A percentile compares a stretch with the other conserved stretches of the same genome.
phyloP scores from a whole-genome alignment of 1,139 yeast genomes.

The Blastobotrys buckinghamii region DNA sequence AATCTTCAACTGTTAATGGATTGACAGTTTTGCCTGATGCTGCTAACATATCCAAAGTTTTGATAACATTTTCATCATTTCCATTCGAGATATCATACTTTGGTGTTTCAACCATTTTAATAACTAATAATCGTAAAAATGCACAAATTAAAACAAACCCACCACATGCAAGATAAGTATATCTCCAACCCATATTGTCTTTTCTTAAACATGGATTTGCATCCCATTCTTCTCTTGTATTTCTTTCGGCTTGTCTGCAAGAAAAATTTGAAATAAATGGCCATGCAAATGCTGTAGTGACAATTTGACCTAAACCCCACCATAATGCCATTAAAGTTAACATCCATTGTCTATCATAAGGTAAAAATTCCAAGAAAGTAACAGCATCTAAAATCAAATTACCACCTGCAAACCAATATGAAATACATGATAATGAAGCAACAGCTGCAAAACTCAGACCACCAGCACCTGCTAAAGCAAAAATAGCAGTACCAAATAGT shows the following conservation, averaged over 20 bases:
- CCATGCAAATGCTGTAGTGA: slow-evolving; percentile 51
- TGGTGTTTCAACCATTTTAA: slow-evolving; percentile 51
- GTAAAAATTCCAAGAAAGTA: slow-evolving; percentile 53
- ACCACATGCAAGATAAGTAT: slow-evolving; percentile 49
- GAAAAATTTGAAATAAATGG: slow-evolving; percentile 47
- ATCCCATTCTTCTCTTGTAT: background rate
- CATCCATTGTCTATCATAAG: slow-evolving; percentile 48
- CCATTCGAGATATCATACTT: slow-evolving; percentile 49
- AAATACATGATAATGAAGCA: slow-evolving; percentile 42
- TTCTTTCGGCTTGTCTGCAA: slow-evolving; percentile 29
- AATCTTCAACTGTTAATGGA: slow-evolving; percentile 36
- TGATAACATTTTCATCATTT: slow-evolving; percentile 44
- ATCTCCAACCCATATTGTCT: slow-evolving; percentile 56
- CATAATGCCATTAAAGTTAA: slow-evolving; percentile 52
- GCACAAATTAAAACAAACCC: slow-evolving; percentile 48
- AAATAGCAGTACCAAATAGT: slow-evolving; percentile 44
- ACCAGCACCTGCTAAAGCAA: slow-evolving; percentile 50
- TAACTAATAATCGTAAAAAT: slow-evolving; percentile 41
- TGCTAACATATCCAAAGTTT: slow-evolving; percentile 23
- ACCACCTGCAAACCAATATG: slow-evolving; percentile 42
- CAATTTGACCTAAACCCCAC: slow-evolving; percentile 61
- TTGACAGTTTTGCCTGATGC: slow-evolving; percentile 19
- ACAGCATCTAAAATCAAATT: slow-evolving; percentile 57
- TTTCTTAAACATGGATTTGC: slow-evolving; percentile 41
- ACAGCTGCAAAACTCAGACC: slow-evolving; percentile 43